phyloP scores from a whole-genome alignment of 768 basidiomycete species.

The Suillus clintonianus region DNA sequence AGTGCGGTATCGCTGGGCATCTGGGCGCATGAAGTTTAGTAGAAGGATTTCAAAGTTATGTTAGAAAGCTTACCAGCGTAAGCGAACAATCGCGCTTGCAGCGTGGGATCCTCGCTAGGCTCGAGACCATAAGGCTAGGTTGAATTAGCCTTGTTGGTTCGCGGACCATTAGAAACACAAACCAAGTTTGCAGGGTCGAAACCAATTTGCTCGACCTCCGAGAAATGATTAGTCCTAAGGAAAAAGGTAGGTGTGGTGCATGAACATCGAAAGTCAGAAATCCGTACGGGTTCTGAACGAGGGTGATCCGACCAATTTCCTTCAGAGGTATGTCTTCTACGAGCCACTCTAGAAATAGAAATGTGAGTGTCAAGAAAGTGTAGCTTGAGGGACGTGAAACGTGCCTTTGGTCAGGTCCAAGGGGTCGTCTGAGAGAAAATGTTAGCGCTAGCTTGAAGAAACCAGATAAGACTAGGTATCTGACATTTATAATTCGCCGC shows the following conservation, averaged over 20 bases:
- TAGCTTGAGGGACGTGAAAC: background rate
- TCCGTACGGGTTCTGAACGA: slow-evolving; percentile 39
- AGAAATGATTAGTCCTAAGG: slow-evolving; percentile 29
- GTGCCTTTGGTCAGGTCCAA: slow-evolving; percentile 51
- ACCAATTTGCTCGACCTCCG: slow-evolving; percentile 44
- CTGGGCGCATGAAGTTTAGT: slow-evolving; percentile 11
- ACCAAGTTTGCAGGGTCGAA: slow-evolving; percentile 55
- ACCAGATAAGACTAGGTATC: slow-evolving; percentile 4
- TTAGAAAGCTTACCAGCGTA: slow-evolving; percentile 43
- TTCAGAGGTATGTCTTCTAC: slow-evolving; percentile 32
- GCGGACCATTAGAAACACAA: background rate
- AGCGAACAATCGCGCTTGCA: slow-evolving; percentile 59
- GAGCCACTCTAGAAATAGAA: slow-evolving; percentile 33
- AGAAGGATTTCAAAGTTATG: background rate
- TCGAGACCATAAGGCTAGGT: slow-evolving; percentile 38
- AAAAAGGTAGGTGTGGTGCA: background rate
- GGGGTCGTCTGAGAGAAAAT: slow-evolving; percentile 43
- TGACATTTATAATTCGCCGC: slow-evolving; percentile 47
- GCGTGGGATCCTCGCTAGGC: slow-evolving; percentile 56
- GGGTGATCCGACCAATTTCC: slow-evolving; percentile 40
- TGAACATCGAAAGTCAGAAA: background rate
- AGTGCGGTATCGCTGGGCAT: slow-evolving; percentile 41
- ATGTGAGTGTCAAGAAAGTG: background rate
- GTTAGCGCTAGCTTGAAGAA: background rate
- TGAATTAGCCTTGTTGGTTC: background rate